Evolutionary conservation across 768 basidiomycete genomes (phyloP).

Genomic region (Trametes villosa): DNA sequence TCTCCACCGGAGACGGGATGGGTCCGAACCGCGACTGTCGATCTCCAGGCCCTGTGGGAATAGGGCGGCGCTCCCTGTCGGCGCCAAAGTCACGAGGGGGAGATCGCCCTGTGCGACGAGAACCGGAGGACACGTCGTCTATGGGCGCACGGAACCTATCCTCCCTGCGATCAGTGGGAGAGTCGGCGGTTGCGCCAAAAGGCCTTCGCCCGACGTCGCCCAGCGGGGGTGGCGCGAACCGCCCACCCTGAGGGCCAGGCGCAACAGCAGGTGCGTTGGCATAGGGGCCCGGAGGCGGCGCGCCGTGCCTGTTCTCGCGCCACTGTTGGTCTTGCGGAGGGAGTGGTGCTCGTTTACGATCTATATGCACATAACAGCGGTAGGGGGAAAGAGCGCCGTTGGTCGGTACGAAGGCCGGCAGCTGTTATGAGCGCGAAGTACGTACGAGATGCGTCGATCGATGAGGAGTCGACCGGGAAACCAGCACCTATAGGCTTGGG

Average conservation of each 20-base stretch:
- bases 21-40: slow-evolving; percentile 6
- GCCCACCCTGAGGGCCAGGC: not conserved
- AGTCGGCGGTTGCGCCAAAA: not conserved
- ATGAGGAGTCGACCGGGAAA: slow-evolving; percentile 7
- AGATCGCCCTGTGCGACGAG: slow-evolving; percentile 14
- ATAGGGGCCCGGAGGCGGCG: slow-evolving; percentile 14
- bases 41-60: not conserved
- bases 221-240: not conserved
- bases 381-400: slow-evolving; percentile 18
- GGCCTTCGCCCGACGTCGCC: not conserved
- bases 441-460: slow-evolving; percentile 33
- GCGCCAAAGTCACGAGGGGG: not conserved
- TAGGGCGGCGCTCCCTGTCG: slow-evolving; percentile 14
- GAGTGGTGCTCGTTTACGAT: slow-evolving; percentile 47
- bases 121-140: slow-evolving; percentile 14
- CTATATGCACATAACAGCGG: slow-evolving; percentile 32
- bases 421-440: slow-evolving; percentile 10
- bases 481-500: slow-evolving; percentile 10
- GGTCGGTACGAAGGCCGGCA: slow-evolving; percentile 30
- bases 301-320: slow-evolving; percentile 31
- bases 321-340: slow-evolving; percentile 50
- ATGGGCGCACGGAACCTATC: not conserved
- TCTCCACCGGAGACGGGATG: slow-evolving; percentile 6
- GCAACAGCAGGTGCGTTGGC: not conserved
- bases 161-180: slow-evolving; percentile 5